phyloP scores from a whole-genome alignment of 495 filamentous ascomycete genomes.

The Aspergillus sclerotiicarbonarius region DNA sequence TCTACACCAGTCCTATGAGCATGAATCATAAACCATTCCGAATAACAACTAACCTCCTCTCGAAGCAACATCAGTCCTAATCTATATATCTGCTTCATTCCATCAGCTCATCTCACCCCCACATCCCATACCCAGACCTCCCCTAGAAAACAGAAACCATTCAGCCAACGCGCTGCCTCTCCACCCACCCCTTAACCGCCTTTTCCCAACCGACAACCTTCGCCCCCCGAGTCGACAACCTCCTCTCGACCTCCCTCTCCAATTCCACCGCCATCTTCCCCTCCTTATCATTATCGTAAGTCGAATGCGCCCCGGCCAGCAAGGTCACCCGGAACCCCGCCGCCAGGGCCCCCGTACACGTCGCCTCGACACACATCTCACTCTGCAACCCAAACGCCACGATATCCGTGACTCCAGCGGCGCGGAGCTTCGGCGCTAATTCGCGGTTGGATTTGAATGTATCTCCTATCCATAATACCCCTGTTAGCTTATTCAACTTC shows the following conservation, averaged over 20 bases:
- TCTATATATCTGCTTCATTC: no score
- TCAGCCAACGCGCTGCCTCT: no score
- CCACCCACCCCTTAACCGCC: not conserved
- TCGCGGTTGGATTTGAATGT: constrained; percentile 8
- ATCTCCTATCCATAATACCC: not conserved
- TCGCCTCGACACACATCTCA: constrained; percentile 1
- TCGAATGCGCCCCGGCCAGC: constrained; percentile 6
- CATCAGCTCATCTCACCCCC: no score
- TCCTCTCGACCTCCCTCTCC: constrained; percentile 4
- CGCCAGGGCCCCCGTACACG: constrained; percentile 3
- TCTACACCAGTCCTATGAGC: no score
- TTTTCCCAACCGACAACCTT: not conserved
- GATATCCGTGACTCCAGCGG: not conserved
- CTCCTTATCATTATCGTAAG: not conserved
- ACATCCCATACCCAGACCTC: no score
- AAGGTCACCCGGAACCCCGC: constrained; percentile 6
- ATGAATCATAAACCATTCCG: no score
- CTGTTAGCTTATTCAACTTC: no score
- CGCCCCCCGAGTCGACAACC: not conserved
- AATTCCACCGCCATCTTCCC: not conserved
- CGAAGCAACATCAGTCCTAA: no score
- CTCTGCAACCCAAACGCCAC: constrained; percentile 6
- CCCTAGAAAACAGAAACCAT: no score
- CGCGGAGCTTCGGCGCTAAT: not conserved
- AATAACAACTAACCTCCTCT: no score